Evolutionary conservation across 352 stramenopile species (phyloP).

Genomic region (Pythium diclinum): DNA sequence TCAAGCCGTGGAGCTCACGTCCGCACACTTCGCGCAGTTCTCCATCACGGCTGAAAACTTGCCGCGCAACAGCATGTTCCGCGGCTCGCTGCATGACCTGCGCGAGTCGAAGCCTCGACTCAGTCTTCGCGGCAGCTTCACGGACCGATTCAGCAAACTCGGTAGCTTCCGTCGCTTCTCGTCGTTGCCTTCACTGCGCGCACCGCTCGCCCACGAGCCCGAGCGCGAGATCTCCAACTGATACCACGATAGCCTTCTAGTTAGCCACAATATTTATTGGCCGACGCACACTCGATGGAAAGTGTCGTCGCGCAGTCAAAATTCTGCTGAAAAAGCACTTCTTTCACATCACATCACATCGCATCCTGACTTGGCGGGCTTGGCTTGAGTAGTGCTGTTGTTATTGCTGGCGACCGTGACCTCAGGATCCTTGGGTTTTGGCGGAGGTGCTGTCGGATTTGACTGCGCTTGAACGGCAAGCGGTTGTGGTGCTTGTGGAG

Average conservation of each 20-base stretch:
- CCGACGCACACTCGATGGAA: conserved; percentile 11
- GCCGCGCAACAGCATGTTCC: conserved; percentile 60
- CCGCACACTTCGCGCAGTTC: conserved; percentile 59
- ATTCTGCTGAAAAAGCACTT: not conserved
- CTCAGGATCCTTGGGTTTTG: not conserved
- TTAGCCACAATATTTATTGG: conserved; percentile 17
- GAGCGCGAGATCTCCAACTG: conserved; percentile 19
- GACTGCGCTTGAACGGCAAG: not conserved
- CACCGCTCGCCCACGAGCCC: conserved; percentile 1
- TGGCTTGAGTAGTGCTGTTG: not conserved
- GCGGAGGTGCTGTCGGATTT: conserved; percentile 14
- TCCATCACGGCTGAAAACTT: conserved; percentile 62
- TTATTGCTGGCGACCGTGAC: not conserved
- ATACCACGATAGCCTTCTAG: not conserved
- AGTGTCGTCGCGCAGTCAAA: conserved; percentile 1
- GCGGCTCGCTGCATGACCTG: conserved; percentile 42
- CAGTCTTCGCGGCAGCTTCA: conserved; percentile 34
- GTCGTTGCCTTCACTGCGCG: not conserved
- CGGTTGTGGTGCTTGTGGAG: not conserved
- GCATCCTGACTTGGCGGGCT: conserved; percentile 1
- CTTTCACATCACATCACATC: conserved; percentile 15
- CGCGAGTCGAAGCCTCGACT: conserved; percentile 21
- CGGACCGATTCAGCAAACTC: conserved; percentile 40
- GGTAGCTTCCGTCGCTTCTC: conserved; percentile 28
- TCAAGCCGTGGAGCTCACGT: conserved; percentile 53